These are phyloP conservation scores for Boletellus deceptivus DNA, from an alignment of 1,284 basidiomycete species.

Conservation along the genomic window DNA sequence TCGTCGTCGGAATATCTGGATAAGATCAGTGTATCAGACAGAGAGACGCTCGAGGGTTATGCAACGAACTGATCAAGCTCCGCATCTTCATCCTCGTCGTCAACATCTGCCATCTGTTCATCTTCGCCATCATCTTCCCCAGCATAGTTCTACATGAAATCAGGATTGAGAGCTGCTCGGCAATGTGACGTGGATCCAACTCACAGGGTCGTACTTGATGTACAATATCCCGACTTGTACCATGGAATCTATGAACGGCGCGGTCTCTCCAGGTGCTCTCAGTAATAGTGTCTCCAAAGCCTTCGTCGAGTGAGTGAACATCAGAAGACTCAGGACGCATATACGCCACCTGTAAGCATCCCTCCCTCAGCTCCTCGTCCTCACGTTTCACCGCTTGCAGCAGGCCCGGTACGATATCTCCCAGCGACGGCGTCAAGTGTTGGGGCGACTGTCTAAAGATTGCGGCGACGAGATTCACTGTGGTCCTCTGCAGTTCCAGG, in stretches of 20 bases:
- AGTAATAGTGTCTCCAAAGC: constrained; percentile 84
- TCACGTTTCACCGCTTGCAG: constrained; percentile 65
- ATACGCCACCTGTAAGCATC: constrained; percentile 61
- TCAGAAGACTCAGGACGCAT: background rate
- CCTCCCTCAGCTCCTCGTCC: constrained; percentile 81
- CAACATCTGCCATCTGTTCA: constrained; percentile 77
- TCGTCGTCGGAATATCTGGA: constrained; percentile 94
- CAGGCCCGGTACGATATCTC: constrained; percentile 65
- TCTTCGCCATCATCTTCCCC: constrained; percentile 76
- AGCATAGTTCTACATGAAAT: constrained; percentile 75
- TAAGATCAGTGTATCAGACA: constrained; percentile 8
- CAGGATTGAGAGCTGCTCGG: background rate
- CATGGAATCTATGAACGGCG: constrained; percentile 68
- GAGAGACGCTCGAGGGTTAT: background rate
- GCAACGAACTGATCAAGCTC: constrained; percentile 65
- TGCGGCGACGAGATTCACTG: constrained; percentile 77
- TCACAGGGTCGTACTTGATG: constrained; percentile 92
- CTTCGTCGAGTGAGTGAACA: constrained; percentile 25
- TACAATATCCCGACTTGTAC: constrained; percentile 70
- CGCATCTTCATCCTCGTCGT: constrained; percentile 78
- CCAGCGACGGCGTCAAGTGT: constrained; percentile 58
- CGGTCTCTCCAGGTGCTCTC: constrained; percentile 80
- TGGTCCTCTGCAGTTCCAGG: constrained; percentile 71
- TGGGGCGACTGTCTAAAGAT: constrained; percentile 70
- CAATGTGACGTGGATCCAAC: constrained; percentile 28